These are phyloP conservation scores for Yamadazyma sp. DNA, from an alignment of 1,139 yeast species.

Conservation along the genomic window DNA sequence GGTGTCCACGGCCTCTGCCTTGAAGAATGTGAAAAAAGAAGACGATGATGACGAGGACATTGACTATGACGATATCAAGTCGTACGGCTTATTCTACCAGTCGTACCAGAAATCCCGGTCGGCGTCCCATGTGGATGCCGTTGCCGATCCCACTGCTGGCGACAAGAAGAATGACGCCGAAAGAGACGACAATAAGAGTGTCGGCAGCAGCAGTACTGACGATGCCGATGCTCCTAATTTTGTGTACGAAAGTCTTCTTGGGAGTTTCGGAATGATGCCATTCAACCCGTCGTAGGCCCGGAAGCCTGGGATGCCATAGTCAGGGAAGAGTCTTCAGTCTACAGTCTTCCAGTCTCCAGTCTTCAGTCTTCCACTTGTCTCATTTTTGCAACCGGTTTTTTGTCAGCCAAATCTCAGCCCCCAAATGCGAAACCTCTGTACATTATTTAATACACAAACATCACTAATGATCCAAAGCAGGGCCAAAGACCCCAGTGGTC, in stretches of 20 bases:
- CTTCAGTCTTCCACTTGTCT: no score
- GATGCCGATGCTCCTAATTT: slow-evolving; percentile 14
- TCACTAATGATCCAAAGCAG: slow-evolving; percentile 2
- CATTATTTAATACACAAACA: slow-evolving; percentile 4
- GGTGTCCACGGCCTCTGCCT: no score
- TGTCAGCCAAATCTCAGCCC: neutral
- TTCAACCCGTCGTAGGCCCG: slow-evolving; percentile 16
- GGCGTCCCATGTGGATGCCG: slow-evolving; percentile 9
- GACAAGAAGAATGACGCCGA: slow-evolving; percentile 4
- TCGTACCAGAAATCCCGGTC: slow-evolving; percentile 8
- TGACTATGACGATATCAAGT: slow-evolving; percentile 10
- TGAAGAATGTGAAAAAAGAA: no score
- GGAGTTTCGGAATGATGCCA: slow-evolving; percentile 20
- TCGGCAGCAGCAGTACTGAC: slow-evolving; percentile 1
- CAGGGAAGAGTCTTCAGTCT: no score
- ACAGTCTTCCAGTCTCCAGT: no score
- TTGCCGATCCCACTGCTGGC: neutral
- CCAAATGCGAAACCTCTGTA: slow-evolving; percentile 1
- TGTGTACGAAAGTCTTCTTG: slow-evolving; percentile 17
- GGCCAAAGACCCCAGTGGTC: neutral
- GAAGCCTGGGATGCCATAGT: no score
- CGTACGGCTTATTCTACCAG: slow-evolving; percentile 11
- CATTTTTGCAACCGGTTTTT: neutral
- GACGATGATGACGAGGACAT: slow-evolving; percentile 10
- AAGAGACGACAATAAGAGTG: slow-evolving; percentile 3